Evolutionary conservation across 306 rosid species (phyloP).

Genomic region (Vicia villosa): DNA sequence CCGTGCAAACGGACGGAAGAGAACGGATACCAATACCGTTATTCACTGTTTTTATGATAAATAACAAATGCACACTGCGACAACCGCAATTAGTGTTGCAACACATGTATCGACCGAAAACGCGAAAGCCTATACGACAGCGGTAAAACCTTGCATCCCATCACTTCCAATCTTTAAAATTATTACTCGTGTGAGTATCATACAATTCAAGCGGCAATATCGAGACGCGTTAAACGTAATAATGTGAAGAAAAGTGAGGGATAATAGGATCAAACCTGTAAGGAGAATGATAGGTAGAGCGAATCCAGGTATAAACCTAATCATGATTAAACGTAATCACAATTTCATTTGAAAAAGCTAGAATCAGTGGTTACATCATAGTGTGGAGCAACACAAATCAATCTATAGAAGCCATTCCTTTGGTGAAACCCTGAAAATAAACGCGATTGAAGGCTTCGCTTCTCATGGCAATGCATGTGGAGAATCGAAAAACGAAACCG

Average conservation of each 20-base stretch:
- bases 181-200: neutral
- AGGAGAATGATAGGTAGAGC: slow-evolving; percentile 44
- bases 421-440: slow-evolving; percentile 8
- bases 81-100: no score
- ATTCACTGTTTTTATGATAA: no score
- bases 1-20: no score
- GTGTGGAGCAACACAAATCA: slow-evolving; percentile 31
- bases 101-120: no score
- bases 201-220: neutral
- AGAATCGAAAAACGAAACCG: slow-evolving; percentile 27
- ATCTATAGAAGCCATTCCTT: slow-evolving; percentile 21
- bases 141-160: no score
- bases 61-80: no score
- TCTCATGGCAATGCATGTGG: slow-evolving; percentile 25
- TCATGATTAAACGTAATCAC: slow-evolving; percentile 29
- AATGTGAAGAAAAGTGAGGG: neutral
- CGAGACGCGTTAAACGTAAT: neutral
- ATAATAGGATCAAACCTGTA: slow-evolving; percentile 36
- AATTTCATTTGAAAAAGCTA: neutral
- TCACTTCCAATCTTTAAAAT: neutral
- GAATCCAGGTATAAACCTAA: slow-evolving; percentile 46
- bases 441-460: slow-evolving; percentile 1
- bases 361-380: neutral
- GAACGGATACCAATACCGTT: no score
- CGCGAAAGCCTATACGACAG: no score